A percentile compares a stretch with the other conserved stretches of the same genome.
Evolutionary conservation across 768 basidiomycete species (phyloP).

Genomic region (Pholiota microspora): DNA sequence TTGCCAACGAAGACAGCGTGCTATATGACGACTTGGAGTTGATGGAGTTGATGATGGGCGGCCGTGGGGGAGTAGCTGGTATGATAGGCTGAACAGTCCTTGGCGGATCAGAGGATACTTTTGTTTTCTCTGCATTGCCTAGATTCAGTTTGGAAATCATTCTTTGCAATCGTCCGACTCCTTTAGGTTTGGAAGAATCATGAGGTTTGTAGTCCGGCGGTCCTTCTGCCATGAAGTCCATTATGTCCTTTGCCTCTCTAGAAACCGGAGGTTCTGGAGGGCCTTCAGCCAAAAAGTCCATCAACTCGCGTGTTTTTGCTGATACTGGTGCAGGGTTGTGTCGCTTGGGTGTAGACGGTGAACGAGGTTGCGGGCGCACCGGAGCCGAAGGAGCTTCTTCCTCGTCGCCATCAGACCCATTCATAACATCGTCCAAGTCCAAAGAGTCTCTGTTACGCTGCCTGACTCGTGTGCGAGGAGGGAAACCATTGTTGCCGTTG

Average conservation of each 20-base stretch:
- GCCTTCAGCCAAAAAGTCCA: conserved; percentile 55
- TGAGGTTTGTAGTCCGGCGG: conserved; percentile 40
- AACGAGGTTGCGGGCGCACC: conserved; percentile 17
- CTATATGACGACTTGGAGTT: conserved; percentile 32
- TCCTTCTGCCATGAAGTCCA: conserved; percentile 59
- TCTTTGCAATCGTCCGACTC: conserved; percentile 63
- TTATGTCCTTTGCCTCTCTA: conserved; percentile 43
- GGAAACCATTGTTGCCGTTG: conserved; percentile 29
- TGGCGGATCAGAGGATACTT: conserved; percentile 17
- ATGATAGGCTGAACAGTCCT: conserved; percentile 3
- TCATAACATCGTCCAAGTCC: conserved; percentile 76
- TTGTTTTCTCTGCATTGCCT: conserved; percentile 39
- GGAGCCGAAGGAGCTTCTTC: conserved; percentile 17
- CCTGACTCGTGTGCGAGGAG: conserved; percentile 49
- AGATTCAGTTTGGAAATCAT: conserved; percentile 81
- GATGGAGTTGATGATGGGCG: conserved; percentile 21
- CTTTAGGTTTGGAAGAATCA: conserved; percentile 47
- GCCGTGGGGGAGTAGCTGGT: conserved; percentile 11
- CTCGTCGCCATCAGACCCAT: conserved; percentile 62
- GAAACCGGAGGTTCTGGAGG: conserved; percentile 51
- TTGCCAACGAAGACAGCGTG: conserved; percentile 50
- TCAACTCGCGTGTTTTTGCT: conserved; percentile 49
- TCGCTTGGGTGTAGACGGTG: conserved; percentile 22
- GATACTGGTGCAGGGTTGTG: conserved; percentile 30
- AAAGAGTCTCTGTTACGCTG: conserved; percentile 64